Conservation (phyloP, 2,329 filamentous ascomycete genomes). For the Neurospora sp. region DNA sequence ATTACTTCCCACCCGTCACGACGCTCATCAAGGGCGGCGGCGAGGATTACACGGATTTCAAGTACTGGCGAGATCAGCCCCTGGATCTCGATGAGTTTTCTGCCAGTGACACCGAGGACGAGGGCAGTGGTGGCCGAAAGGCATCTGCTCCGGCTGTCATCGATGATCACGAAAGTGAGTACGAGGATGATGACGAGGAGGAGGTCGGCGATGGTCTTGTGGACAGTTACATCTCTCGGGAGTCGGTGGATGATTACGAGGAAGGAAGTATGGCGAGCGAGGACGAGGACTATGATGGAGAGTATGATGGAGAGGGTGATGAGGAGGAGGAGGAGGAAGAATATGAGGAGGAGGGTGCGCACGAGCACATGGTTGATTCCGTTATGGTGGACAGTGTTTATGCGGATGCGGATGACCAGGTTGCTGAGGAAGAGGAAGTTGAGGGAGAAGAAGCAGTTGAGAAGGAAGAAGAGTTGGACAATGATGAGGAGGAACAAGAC, state of each 20-base stretch:
- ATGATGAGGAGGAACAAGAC: slow-evolving; percentile 21
- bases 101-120: slow-evolving; percentile 59
- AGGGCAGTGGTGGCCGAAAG: slow-evolving; percentile 12
- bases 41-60: slow-evolving; percentile 94
- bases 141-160: background rate
- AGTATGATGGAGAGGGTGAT: slow-evolving; percentile 24
- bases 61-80: slow-evolving; percentile 83
- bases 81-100: slow-evolving; percentile 84
- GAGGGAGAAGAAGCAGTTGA: slow-evolving; percentile 6
- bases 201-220: slow-evolving; percentile 34
- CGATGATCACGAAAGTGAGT: slow-evolving; percentile 31
- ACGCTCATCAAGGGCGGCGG: slow-evolving; percentile 81
- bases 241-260: slow-evolving; percentile 26
- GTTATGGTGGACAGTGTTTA: slow-evolving; percentile 4
- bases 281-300: slow-evolving; percentile 31
- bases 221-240: slow-evolving; percentile 34
- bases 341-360: slow-evolving; percentile 20
- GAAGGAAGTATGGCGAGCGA: slow-evolving; percentile 33
- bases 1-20: slow-evolving; percentile 91
- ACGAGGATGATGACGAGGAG: slow-evolving; percentile 28
- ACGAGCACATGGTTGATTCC: background rate
- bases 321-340: slow-evolving; percentile 28
- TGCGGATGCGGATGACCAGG: slow-evolving; percentile 24
- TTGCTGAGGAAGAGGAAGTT: slow-evolving; percentile 18
- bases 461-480: slow-evolving; percentile 35